A percentile compares a stretch with the other conserved stretches of the same genome.
Conservation (phyloP, 345 rosid genomes). For the Noccaea caerulescens region DNA sequence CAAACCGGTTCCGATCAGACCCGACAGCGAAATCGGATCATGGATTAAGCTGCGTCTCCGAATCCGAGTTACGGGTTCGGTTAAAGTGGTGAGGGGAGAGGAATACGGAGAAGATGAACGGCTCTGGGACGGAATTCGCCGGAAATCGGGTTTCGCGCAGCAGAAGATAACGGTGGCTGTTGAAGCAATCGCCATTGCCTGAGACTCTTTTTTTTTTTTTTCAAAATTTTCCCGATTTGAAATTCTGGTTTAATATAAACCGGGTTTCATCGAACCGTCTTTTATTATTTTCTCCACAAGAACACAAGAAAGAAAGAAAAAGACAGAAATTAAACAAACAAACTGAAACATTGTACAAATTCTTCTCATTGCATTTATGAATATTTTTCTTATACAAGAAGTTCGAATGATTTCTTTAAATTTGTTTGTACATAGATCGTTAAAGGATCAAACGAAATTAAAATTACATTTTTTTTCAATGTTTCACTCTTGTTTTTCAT, state of each 20-base stretch:
- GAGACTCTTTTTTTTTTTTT: slow-evolving; percentile 1
- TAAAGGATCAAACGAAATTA: background rate
- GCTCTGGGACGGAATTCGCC: slow-evolving; percentile 29
- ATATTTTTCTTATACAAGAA: background rate
- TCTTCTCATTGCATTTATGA: background rate
- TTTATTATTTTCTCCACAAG: background rate
- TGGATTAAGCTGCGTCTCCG: slow-evolving; percentile 17
- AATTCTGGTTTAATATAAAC: slow-evolving; percentile 32
- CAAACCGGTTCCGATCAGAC: slow-evolving; percentile 65
- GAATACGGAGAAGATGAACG: slow-evolving; percentile 19
- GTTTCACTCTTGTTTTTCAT: slow-evolving; percentile 43
- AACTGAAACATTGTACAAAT: background rate
- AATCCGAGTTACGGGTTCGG: background rate
- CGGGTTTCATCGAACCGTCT: slow-evolving; percentile 29
- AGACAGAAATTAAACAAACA: no score
- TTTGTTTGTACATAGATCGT: background rate
- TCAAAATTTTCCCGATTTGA: background rate
- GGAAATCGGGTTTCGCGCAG: slow-evolving; percentile 35
- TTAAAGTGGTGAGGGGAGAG: background rate
- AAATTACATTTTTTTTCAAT: background rate
- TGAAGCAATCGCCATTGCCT: slow-evolving; percentile 50
- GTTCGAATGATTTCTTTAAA: background rate
- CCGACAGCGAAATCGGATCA: slow-evolving; percentile 39
- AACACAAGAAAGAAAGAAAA: background rate
- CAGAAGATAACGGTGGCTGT: slow-evolving; percentile 46